Evolutionary conservation across 768 basidiomycete species (phyloP).

Genomic region (Cystobasidiopsis lactophilus): DNA sequence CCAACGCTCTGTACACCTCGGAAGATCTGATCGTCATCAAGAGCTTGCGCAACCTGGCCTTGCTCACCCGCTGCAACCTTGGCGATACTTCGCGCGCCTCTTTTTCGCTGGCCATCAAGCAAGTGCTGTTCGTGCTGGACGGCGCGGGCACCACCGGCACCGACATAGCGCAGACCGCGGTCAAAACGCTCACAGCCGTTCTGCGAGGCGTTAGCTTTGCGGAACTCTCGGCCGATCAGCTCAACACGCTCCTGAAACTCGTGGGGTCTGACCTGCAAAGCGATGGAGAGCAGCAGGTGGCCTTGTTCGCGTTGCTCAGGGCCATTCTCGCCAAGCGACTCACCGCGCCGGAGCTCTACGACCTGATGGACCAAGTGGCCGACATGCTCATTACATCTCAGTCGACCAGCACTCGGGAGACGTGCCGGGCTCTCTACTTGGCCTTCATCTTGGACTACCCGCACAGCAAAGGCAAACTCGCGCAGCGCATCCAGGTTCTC

Average conservation of each 20-base stretch:
- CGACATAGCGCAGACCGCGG: constrained; percentile 65
- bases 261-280: constrained; percentile 64
- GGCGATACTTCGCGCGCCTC: constrained; percentile 49
- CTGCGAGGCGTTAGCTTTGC: constrained; percentile 71
- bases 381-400: constrained; percentile 86
- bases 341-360: constrained; percentile 88
- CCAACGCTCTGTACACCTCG: constrained; percentile 74
- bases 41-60: constrained; percentile 56
- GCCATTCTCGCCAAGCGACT: constrained; percentile 78
- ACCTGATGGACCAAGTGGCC: constrained; percentile 79
- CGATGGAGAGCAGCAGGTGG: constrained; percentile 58
- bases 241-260: constrained; percentile 54
- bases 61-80: constrained; percentile 63
- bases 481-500: constrained; percentile 69
- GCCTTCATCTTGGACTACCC: constrained; percentile 95
- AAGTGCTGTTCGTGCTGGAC: constrained; percentile 61
- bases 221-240: constrained; percentile 68
- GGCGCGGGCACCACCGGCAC: constrained; percentile 69
- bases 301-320: constrained; percentile 69
- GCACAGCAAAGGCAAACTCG: constrained; percentile 75
- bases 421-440: constrained; percentile 64
- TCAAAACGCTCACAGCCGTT: constrained; percentile 64
- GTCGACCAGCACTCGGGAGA: constrained; percentile 70
- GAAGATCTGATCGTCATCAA: constrained; percentile 49
- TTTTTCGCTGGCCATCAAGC: constrained; percentile 58